Evolutionary conservation across 2,329 filamentous ascomycete genomes (phyloP), one percentile per base, ranked within the genome.

Genomic region (Aspergillus ustus): DNA sequence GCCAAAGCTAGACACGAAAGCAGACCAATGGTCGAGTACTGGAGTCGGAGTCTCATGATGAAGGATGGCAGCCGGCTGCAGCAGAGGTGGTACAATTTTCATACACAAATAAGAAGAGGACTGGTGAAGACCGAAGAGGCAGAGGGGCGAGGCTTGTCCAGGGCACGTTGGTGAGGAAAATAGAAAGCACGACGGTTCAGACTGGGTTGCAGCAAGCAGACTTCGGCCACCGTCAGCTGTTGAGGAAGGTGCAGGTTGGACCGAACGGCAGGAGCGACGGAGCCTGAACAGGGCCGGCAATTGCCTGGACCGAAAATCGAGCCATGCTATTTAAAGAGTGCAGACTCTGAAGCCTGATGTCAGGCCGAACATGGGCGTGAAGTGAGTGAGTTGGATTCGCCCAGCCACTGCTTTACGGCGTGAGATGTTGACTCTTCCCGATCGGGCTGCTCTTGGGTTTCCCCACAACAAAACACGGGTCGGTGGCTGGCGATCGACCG

Each of bases 31-130:
- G 72, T 67, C 63, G 69, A 65, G 57, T 70, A 58, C 31, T 63
- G 50, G 25, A 73, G 52, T 43, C 65, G 64, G 40, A 75, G 60
- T 63, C 66, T 74, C 77, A 80, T 80, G 63, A 48, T 74, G 66
- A 57, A 50, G 58, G 50, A 40, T 22, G 60, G n/a, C 52, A 59
- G 50, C 28, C 48, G 19, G 49, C 28, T 50, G 57, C 58, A 57
- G 37, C 34, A 55, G 43, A 53, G 52, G 49, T 20, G 45, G 45
- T 54, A 57, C 53, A 28, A 53, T 49, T 44, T n/a, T 55, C 49
- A 46, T 51, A 45, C 22, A 48, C 31, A 44, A 34, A 25, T 54
- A 58, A 50, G 15, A 29, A 56, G 49, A 58, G 15, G 45, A 40
- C 15, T 40, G 45, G 59, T 17, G 49, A 34, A 19, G 37, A 45